phyloP scores from a whole-genome alignment of 148 eudicot species.

The Fagopyrum tataricum region DNA sequence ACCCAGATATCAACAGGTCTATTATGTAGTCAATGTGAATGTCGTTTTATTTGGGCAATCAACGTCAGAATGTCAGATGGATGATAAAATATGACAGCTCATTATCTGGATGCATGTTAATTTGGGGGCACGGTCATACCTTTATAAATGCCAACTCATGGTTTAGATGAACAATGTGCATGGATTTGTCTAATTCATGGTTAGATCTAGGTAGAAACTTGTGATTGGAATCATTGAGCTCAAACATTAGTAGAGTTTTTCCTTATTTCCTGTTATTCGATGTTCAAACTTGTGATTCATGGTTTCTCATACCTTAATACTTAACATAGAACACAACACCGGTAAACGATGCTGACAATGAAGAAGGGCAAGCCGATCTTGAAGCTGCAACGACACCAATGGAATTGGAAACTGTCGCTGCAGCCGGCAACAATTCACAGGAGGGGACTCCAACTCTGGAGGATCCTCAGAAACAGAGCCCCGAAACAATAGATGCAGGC shows the following conservation, averaged over 20 bases:
- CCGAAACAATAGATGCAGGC: slow-evolving; percentile 49
- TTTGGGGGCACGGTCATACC: neutral
- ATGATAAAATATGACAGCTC: neutral
- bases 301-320: neutral
- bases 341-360: slow-evolving; percentile 58
- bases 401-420: slow-evolving; percentile 50
- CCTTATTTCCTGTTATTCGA: neutral
- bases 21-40: neutral
- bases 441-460: slow-evolving; percentile 58
- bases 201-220: neutral
- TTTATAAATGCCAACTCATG: neutral
- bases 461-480: slow-evolving; percentile 55
- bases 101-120: neutral
- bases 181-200: neutral
- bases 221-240: neutral
- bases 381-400: slow-evolving; percentile 51
- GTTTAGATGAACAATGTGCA: neutral
- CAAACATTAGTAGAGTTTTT: neutral
- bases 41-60: neutral
- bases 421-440: slow-evolving; percentile 46
- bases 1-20: no score
- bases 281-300: neutral
- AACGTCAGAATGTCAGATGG: neutral
- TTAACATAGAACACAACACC: slow-evolving; percentile 38
- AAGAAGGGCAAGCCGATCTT: slow-evolving; percentile 50